Conservation (phyloP, 129 eudicot genomes). For the Calendula officinalis region DNA sequence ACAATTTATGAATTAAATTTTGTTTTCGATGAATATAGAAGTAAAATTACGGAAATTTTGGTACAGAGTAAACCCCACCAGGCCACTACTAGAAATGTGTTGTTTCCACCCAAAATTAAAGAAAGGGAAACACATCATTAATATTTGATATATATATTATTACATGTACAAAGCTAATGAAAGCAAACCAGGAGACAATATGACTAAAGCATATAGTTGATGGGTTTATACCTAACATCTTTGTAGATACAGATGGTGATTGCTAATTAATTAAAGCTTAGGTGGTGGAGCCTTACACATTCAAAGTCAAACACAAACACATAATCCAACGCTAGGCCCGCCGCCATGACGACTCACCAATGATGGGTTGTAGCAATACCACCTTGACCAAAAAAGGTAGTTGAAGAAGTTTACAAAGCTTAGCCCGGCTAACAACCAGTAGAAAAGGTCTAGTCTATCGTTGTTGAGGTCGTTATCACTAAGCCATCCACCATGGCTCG, state of each 20-base stretch:
- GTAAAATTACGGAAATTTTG: too few species aligned
- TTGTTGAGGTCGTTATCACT: conserved; percentile 71
- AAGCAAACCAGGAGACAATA: conserved; percentile 32
- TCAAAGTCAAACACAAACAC: conserved; percentile 33
- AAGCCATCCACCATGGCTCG: conserved; percentile 60
- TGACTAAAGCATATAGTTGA: conserved; percentile 26
- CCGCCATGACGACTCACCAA: background rate
- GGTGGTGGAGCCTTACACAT: conserved; percentile 31
- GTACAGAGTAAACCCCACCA: conserved; percentile 8
- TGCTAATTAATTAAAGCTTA: conserved; percentile 12
- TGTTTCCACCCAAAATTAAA: conserved; percentile 20
- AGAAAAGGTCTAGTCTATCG: conserved; percentile 74
- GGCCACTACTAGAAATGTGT: conserved; percentile 14
- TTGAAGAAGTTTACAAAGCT: conserved; percentile 70
- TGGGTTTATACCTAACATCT: conserved; percentile 39
- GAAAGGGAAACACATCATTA: background rate
- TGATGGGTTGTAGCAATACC: conserved; percentile 72
- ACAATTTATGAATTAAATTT: too few species aligned
- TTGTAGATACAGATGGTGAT: conserved; percentile 20
- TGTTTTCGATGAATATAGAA: too few species aligned
- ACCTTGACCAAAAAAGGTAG: conserved; percentile 75
- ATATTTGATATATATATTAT: conserved; percentile 15
- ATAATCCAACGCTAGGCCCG: conserved; percentile 11
- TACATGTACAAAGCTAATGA: conserved; percentile 25
- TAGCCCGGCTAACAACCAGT: conserved; percentile 73